These are phyloP conservation scores for Calonectria henricotiae DNA, from an alignment of 2,329 filamentous ascomycete genomes.

Conservation along the genomic window DNA sequence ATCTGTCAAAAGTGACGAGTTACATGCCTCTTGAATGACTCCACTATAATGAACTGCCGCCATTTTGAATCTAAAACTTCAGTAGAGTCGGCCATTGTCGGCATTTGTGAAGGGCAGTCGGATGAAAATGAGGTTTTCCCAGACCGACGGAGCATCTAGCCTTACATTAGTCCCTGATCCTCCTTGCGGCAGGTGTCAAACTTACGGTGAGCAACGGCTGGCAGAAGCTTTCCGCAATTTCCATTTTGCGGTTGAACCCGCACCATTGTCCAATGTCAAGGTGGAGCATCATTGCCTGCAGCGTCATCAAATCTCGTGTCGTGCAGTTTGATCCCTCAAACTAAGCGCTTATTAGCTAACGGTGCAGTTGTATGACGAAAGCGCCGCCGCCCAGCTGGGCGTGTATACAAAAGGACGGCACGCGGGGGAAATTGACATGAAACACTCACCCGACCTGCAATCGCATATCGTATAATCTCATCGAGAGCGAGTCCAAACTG, in stretches of 20 bases:
- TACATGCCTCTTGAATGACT: constrained; percentile 48
- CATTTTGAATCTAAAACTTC: constrained; percentile 48
- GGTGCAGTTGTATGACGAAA: background rate
- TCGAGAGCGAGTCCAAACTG: constrained; percentile 50
- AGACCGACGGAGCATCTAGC: constrained; percentile 46
- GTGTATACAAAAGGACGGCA: background rate
- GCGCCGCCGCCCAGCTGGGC: background rate
- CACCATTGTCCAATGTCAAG: constrained; percentile 50
- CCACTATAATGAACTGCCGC: constrained; percentile 42
- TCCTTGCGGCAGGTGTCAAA: constrained; percentile 4
- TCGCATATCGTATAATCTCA: constrained; percentile 39
- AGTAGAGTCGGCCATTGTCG: constrained; percentile 38
- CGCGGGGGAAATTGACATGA: background rate
- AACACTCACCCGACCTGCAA: constrained; percentile 43
- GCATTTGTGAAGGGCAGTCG: constrained; percentile 39
- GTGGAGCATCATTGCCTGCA: constrained; percentile 49
- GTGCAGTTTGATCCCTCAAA: constrained; percentile 37
- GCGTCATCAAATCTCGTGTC: constrained; percentile 43
- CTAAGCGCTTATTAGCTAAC: constrained; percentile 31
- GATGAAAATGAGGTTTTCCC: constrained; percentile 46
- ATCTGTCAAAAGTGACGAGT: background rate
- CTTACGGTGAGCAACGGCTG: constrained; percentile 45
- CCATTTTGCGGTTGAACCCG: constrained; percentile 46
- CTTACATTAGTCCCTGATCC: constrained; percentile 14
- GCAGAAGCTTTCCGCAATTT: constrained; percentile 43